Evolutionary conservation across 2,329 filamentous ascomycete genomes (phyloP).

Genomic region (Beauveria varroae): DNA sequence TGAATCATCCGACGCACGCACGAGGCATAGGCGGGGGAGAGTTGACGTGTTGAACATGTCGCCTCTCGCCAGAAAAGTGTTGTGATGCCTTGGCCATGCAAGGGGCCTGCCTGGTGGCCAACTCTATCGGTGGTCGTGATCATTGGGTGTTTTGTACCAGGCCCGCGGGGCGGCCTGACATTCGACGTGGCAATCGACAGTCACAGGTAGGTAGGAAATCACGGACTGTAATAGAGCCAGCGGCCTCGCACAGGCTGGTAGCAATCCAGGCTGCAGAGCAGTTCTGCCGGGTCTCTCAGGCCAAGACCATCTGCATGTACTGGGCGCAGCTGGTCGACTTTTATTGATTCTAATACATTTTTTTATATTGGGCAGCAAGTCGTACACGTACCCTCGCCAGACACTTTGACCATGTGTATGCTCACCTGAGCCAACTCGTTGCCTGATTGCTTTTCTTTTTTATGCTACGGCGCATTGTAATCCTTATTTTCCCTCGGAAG

Average conservation of each 20-base stretch:
- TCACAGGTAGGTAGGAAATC: neutral
- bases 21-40: neutral
- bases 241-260: neutral
- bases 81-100: slow-evolving; percentile 6
- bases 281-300: neutral
- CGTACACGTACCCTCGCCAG: neutral
- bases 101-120: slow-evolving; percentile 9
- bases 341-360: neutral
- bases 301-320: neutral
- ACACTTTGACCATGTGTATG: neutral
- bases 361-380: slow-evolving; percentile 2
- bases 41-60: neutral
- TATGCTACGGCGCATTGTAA: neutral
- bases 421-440: neutral
- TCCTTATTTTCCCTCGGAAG: neutral
- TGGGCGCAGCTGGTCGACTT: neutral
- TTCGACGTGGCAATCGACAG: slow-evolving; percentile 3
- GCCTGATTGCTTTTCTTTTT: no score
- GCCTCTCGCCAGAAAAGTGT: neutral
- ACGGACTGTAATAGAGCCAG: neutral
- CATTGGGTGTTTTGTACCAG: neutral
- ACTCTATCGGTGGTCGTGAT: neutral
- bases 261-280: neutral
- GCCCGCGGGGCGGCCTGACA: slow-evolving; percentile 1
- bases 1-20: slow-evolving; percentile 1